Evolutionary conservation across 2,329 filamentous ascomycete genomes (phyloP), one percentile per base, ranked within the genome.

Genomic region (Emmonsiellopsis sp.): DNA sequence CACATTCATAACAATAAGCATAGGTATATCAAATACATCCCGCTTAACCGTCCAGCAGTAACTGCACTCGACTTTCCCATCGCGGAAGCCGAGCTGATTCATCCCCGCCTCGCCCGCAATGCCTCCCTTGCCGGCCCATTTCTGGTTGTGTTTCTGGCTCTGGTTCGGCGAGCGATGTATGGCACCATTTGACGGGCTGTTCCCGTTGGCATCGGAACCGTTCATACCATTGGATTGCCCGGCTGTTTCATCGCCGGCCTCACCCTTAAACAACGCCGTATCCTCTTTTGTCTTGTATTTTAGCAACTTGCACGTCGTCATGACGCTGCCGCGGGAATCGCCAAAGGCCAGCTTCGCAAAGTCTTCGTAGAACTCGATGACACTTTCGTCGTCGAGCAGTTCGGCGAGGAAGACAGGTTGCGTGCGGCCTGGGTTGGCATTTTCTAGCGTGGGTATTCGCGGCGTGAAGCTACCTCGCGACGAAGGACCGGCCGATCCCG

Each of bases 1-100:
- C 70, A 96, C 93, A 75, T 96, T 96, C 77, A 97, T 92, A 65
- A 96, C 88, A 70, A 97, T 94, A 74, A 97, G 79, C 89, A 96
- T 95, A 20, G 93, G 93, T 70, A 97, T 95, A 73, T 97, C 92
- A 74, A 97, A 97, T 41, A 93, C 89, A 70, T 98, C 93, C 58
- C 92, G 80, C 74, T 95, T 95, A 58, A 97, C 91, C 58, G 89
- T 92, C 91, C 92, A 97, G 74, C 89, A 95, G 73, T 94, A 95
- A 63, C 87, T 90, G 74, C 91, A 96, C 67, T 95, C 88, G 54
- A 97, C 87, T 71, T 93, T 91, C 52, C 91, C 92, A 64, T 95
- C 90, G 66, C 83, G 86, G 65, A 88, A 77, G 0, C 81, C 89
- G 11, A 95, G 79, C 64, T 84, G 82, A 52, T 86, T 86, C 70